Percentiles rank a stretch among this genome's conserved stretches.
Evolutionary conservation across 2,329 filamentous ascomycete species (phyloP).

Genomic region (Acrodontium crateriforme): DNA sequence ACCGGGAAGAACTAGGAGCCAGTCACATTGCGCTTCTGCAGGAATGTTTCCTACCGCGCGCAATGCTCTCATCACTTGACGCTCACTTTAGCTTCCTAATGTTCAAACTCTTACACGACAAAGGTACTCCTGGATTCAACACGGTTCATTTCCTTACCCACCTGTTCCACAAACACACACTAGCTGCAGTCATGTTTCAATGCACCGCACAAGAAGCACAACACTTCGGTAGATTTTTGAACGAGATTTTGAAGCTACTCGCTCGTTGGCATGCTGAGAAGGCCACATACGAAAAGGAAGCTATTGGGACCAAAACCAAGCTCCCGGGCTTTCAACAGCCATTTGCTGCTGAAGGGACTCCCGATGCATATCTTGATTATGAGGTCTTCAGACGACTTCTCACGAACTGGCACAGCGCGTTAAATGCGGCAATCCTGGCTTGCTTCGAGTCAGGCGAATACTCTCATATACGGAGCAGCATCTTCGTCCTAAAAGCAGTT

Average conservation of each 20-base stretch:
- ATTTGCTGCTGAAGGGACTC: slow-evolving; percentile 44
- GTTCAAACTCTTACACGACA: slow-evolving; percentile 74
- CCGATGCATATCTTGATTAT: slow-evolving; percentile 61
- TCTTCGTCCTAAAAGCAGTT: slow-evolving; percentile 72
- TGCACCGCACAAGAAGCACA: slow-evolving; percentile 85
- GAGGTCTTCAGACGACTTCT: slow-evolving; percentile 75
- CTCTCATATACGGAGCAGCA: slow-evolving; percentile 95
- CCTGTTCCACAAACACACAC: slow-evolving; percentile 68
- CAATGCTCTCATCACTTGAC: slow-evolving; percentile 71
- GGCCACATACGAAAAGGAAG: slow-evolving; percentile 66
- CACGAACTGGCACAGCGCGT: slow-evolving; percentile 78
- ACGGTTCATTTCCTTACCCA: slow-evolving; percentile 72
- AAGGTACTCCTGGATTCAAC: slow-evolving; percentile 73
- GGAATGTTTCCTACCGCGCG: slow-evolving; percentile 80
- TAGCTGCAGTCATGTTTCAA: slow-evolving; percentile 72
- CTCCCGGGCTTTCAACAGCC: slow-evolving; percentile 72
- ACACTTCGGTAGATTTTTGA: slow-evolving; percentile 83
- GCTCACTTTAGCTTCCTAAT: slow-evolving; percentile 81
- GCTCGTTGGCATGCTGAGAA: slow-evolving; percentile 72
- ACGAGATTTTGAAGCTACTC: slow-evolving; percentile 66
- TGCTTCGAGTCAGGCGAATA: slow-evolving; percentile 78
- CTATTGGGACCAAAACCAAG: slow-evolving; percentile 49
- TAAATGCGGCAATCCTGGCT: slow-evolving; percentile 65
- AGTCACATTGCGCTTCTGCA: slow-evolving; percentile 71
- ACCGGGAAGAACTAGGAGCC: slow-evolving; percentile 41